Base-by-base conservation (phyloP, 2,329 filamentous ascomycete genomes). In the Exophiala alcalophila region DNA sequence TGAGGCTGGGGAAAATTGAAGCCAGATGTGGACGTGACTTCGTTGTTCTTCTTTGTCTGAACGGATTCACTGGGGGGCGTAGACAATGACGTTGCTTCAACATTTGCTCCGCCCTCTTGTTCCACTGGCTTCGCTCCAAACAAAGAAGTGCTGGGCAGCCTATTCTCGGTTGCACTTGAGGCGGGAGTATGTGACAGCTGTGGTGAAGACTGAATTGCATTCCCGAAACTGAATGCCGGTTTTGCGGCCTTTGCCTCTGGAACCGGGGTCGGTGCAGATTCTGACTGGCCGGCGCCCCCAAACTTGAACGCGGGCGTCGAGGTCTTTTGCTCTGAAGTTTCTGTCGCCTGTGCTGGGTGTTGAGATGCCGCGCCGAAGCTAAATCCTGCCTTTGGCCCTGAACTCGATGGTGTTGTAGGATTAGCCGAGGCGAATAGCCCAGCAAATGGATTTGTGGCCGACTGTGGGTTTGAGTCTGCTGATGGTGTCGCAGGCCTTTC, bases 371-470 rank as follows among this genome's bases (percentile, higher is more conserved):
- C 11, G 11, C 44, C 33, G n/a, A 43, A 35, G 30, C 20, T 40
- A 14, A 43, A 39, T 9, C 24, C 10, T n/a, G 39, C 18, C 16
- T 38, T 47, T n/a, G 38, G 28, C 5, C 23, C 25, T 16, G 38
- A 10, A 16, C 24, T 6, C 7, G 14, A 8, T 16, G 19, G 19
- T 7, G 19, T 25, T 16, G 30, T 12, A 18, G 9, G 15, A 19
- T 18, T 40, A 14, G 31, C 36, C 10, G 26, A 29, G 10, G 34
- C 37, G 27, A 52, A 52, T 3, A 52, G 40, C 10, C 40, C 28
- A 18, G 50, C 42, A 29, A 52, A 52, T 20, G 47, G 50, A 44
- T 50, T 52, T 5, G 21, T 21, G n/a, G 42, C 10, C 7, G 21
- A 15, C 28, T 32, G 8, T 18, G 37, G 5, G 23, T 8, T 18